Base-by-base conservation (phyloP, 192 early-diverging fungal genomes). In the Paraglomus brasilianum region DNA sequence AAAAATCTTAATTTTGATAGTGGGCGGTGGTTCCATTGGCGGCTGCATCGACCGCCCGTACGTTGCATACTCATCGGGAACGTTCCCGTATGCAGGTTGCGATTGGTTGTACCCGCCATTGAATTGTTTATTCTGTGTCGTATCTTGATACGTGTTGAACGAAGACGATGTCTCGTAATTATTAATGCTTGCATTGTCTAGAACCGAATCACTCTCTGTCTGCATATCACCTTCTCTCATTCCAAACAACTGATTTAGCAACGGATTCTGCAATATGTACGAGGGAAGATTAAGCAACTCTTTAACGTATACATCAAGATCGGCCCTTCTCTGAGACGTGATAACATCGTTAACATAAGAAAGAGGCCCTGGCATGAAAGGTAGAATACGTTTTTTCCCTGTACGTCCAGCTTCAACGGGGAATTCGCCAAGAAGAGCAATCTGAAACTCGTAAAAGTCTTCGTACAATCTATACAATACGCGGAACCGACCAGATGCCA, bases 371-470 rank as follows among this genome's bases (percentile, higher is more conserved):
- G 87, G 86, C 85, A 88, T 85, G 72, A 85, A 87, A 64, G 87
- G 77, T 57, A 90, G 67, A 59, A 82, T 88, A 14, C 86, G 66
- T 60, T 83, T 72, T 21, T 81, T 73, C 22, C 77, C 82, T 5
- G 66, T 77, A 55, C 82, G 74, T 21, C 86, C 86, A 30, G 87
- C 85, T 70, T 89, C 87, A 10, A 77, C 79, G 8, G 86, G 89
- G 74, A 88, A 92, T 47, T 81, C 73, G 41, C 89, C 80, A 46
- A 86, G 67, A 15, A 92, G 78, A 58, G 81, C 80, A 69, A 87
- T 89, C 71, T 91, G 91, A 73, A 89, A 89, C 71, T 83, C 81
- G 70, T 90, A 87, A 78, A 92, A 89, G 74, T 92, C 91, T 64
- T 92, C 91, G 73, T 92, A 92, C 14, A 87, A 74, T 57, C 91